Conservation (phyloP, 1,284 basidiomycete genomes). For the Cystobasidium slooffiae region DNA sequence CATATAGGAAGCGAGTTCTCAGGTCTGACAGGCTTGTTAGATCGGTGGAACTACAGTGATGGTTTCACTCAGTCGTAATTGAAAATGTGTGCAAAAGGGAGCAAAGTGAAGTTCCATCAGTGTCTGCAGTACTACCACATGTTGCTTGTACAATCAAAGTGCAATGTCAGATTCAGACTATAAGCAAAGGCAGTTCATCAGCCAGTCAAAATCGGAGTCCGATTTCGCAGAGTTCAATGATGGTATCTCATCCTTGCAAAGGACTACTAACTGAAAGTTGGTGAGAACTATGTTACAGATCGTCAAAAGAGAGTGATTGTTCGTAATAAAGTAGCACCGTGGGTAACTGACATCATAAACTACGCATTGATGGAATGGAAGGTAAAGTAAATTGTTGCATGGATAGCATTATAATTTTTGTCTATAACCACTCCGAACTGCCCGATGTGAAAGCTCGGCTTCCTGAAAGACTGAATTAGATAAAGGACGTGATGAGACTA, state of each 20-base stretch:
- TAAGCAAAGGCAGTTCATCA: too few relatives aligned
- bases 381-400: too few relatives aligned
- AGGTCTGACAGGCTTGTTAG: constrained; percentile 28
- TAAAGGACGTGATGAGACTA: too few relatives aligned
- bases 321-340: background rate
- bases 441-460: too few relatives aligned
- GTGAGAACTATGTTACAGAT: constrained; percentile 16
- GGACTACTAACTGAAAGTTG: background rate
- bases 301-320: background rate
- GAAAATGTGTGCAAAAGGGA: background rate
- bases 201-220: background rate
- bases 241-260: constrained; percentile 13
- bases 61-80: constrained; percentile 10
- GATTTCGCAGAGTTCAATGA: background rate
- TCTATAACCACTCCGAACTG: too few relatives aligned
- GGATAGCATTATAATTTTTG: too few relatives aligned
- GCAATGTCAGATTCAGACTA: too few relatives aligned
- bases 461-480: too few relatives aligned
- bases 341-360: background rate
- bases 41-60: constrained; percentile 40
- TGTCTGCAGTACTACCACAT: background rate
- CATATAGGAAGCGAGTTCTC: constrained; percentile 21
- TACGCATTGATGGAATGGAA: background rate
- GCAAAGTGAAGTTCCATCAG: background rate
- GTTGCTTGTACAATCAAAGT: constrained; percentile 18